These are phyloP conservation scores for Leishmania lainsoni DNA, from an alignment of 208 protist species.

Conservation along the genomic window DNA sequence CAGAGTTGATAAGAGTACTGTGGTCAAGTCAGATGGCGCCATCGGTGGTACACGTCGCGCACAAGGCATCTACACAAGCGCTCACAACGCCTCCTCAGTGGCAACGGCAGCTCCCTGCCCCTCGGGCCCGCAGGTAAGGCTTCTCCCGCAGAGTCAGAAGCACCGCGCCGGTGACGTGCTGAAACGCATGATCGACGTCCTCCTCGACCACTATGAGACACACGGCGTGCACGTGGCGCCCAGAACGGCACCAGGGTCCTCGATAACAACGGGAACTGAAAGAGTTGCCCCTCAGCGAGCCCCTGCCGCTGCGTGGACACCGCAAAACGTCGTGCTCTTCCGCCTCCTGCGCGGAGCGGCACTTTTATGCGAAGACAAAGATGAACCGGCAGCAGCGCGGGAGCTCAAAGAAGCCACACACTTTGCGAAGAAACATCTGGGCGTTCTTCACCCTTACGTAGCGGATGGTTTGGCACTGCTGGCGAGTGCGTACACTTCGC, in stretches of 20 bases:
- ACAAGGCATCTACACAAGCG: background rate
- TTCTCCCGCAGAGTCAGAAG: conserved; percentile 11
- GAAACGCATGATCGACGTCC: conserved; percentile 33
- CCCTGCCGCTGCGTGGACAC: conserved; percentile 34
- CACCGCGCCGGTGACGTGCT: conserved; percentile 33
- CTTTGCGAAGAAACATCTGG: conserved; percentile 32
- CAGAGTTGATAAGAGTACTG: background rate
- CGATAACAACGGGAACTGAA: background rate
- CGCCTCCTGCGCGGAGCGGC: conserved; percentile 44
- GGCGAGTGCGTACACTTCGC: conserved; percentile 25
- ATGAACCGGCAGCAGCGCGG: conserved; percentile 44
- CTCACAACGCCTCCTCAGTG: background rate
- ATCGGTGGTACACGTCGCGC: background rate
- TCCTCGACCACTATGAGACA: conserved; percentile 26
- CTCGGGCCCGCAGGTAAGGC: background rate
- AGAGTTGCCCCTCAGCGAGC: background rate
- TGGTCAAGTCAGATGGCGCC: background rate
- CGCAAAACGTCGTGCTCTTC: conserved; percentile 42
- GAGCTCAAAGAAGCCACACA: conserved; percentile 40
- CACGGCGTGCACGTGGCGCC: background rate
- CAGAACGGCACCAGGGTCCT: background rate
- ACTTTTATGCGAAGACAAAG: conserved; percentile 44
- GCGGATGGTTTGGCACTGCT: conserved; percentile 31
- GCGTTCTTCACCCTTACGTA: conserved; percentile 36
- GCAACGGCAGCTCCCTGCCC: background rate